A percentile compares a stretch with the other conserved stretches of the same genome.
These are phyloP conservation scores for Cucumis hystrix DNA, from an alignment of 306 rosid species.

Conservation along the genomic window DNA sequence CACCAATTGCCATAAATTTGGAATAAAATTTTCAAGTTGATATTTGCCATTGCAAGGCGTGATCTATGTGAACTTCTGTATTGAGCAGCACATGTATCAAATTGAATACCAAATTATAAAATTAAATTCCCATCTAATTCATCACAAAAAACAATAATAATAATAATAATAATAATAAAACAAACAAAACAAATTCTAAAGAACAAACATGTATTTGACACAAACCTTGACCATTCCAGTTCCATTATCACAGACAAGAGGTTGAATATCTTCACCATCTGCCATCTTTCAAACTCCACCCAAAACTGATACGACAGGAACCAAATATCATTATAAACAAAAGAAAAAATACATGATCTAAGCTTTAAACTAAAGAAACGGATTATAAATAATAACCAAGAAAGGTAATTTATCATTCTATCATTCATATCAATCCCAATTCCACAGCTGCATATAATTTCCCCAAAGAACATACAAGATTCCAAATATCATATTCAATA, in stretches of 20 bases:
- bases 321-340: not conserved
- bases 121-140: not conserved
- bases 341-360: not conserved
- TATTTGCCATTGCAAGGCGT: not conserved
- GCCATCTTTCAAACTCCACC: slow-evolving; percentile 3
- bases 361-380: not conserved
- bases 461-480: not conserved
- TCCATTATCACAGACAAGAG: slow-evolving; percentile 11
- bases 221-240: slow-evolving; percentile 11
- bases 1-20: not conserved
- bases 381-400: not conserved
- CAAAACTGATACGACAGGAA: not conserved
- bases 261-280: slow-evolving; percentile 6
- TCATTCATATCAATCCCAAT: not conserved
- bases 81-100: not conserved
- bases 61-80: not conserved
- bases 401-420: not conserved
- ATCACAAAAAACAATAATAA: not conserved
- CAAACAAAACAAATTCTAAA: not conserved
- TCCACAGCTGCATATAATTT: not conserved
- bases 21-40: not conserved
- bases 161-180: not conserved
- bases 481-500: not conserved
- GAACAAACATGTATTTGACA: not conserved
- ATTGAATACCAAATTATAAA: not conserved